Conservation (phyloP, 371 early-diverging fungal species). For the Haplosporangium sp. region DNA sequence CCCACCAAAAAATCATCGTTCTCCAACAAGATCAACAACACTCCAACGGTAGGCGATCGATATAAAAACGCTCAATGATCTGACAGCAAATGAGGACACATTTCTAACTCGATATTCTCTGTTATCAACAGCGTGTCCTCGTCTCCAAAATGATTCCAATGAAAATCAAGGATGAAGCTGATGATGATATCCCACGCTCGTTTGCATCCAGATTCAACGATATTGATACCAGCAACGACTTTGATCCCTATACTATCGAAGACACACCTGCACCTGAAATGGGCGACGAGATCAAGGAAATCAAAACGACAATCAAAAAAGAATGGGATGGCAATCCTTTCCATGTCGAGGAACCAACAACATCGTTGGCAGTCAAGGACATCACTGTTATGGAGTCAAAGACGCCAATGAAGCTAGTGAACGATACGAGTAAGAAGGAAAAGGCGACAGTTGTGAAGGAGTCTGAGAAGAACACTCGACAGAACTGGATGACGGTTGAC, state of each 20-base stretch:
- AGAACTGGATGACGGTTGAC: slow-evolving; percentile 61
- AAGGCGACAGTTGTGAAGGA: slow-evolving; percentile 38
- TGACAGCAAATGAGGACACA: too few species aligned
- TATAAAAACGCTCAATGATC: not conserved
- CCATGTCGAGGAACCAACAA: slow-evolving; percentile 9
- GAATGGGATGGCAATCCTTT: slow-evolving; percentile 26
- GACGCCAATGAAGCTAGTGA: slow-evolving; percentile 34
- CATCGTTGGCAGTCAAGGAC: slow-evolving; percentile 8
- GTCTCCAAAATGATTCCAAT: slow-evolving; percentile 34
- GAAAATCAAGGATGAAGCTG: slow-evolving; percentile 41
- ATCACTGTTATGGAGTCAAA: slow-evolving; percentile 15
- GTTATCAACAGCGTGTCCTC: slow-evolving; percentile 19
- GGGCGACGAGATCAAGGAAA: slow-evolving; percentile 9
- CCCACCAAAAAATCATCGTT: slow-evolving; percentile 24
- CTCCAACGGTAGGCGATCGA: slow-evolving; percentile 33
- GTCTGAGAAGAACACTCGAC: slow-evolving; percentile 37
- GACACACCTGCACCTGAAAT: slow-evolving; percentile 20
- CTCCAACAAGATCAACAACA: slow-evolving; percentile 13
- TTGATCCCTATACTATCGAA: slow-evolving; percentile 38
- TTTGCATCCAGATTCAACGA: slow-evolving; percentile 12
- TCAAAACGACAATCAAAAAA: slow-evolving; percentile 5
- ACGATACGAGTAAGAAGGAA: slow-evolving; percentile 40
- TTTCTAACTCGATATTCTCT: not conserved
- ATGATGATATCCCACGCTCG: slow-evolving; percentile 22
- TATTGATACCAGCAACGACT: slow-evolving; percentile 13